Conservation (phyloP, 2,329 filamentous ascomycete genomes). For the Fusarium mexicanum region DNA sequence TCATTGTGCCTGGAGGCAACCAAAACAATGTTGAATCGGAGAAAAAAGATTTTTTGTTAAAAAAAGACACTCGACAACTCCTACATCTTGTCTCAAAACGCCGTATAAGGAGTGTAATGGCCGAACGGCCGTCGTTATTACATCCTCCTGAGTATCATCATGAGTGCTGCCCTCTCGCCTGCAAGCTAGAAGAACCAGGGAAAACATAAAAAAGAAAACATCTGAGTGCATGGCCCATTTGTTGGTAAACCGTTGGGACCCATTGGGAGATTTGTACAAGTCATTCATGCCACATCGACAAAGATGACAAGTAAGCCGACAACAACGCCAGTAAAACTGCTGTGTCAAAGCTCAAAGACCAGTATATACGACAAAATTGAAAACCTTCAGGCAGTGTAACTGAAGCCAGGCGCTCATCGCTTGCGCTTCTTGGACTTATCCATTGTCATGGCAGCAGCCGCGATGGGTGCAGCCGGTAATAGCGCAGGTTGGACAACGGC, state of each 20-base stretch:
- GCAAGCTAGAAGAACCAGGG: constrained; percentile 32
- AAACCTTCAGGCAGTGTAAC: background rate
- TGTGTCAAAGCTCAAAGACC: constrained; percentile 16
- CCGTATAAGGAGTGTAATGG: constrained; percentile 52
- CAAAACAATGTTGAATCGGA: constrained; percentile 21
- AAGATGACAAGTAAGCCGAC: constrained; percentile 18
- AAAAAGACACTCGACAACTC: constrained; percentile 42
- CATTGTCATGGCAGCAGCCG: constrained; percentile 46
- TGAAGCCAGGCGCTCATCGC: constrained; percentile 52
- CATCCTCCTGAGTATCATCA: constrained; percentile 48
- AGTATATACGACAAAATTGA: constrained; percentile 20
- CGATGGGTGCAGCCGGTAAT: constrained; percentile 57
- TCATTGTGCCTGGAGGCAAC: background rate
- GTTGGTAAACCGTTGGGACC: constrained; percentile 1
- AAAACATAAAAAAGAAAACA: constrained; percentile 15
- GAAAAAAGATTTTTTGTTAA: background rate
- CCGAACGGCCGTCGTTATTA: constrained; percentile 52
- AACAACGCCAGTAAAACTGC: constrained; percentile 14
- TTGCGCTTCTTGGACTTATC: constrained; percentile 73
- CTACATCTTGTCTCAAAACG: constrained; percentile 47
- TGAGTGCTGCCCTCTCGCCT: constrained; percentile 38
- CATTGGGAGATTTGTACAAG: constrained; percentile 22
- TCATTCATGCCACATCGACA: constrained; percentile 17
- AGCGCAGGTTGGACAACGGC: constrained; percentile 51
- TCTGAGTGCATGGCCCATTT: constrained; percentile 13